Percentiles rank a stretch among this genome's conserved stretches.
These are phyloP conservation scores for Umbelopsis vinacea DNA, from an alignment of 192 early-diverging fungal genomes.

Conservation along the genomic window DNA sequence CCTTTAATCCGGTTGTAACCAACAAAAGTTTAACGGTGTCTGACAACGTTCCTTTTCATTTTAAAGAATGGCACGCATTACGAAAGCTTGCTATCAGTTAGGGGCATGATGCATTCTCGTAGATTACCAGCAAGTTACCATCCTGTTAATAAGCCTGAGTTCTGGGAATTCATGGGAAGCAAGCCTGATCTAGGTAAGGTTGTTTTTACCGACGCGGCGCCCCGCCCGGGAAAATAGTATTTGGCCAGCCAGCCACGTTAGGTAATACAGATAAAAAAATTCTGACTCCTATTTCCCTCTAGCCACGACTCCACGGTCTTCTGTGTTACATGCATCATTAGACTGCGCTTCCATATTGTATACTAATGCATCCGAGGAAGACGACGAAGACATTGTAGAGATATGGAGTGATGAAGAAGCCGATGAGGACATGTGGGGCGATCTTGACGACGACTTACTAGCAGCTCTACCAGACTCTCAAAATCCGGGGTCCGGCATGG, in stretches of 20 bases:
- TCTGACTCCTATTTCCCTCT: conserved; percentile 10
- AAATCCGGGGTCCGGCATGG: not conserved
- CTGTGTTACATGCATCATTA: not conserved
- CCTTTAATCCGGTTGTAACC: not conserved
- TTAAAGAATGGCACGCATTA: conserved; percentile 6
- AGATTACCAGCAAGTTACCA: not conserved
- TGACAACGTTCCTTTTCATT: not conserved
- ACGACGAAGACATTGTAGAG: not conserved
- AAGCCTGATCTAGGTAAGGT: conserved; percentile 2
- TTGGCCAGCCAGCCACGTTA: not conserved
- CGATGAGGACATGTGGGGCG: conserved; percentile 5
- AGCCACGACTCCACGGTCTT: not conserved
- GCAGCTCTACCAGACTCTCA: conserved; percentile 13
- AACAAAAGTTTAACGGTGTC: not conserved
- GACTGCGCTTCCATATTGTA: not conserved
- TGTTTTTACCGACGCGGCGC: not conserved
- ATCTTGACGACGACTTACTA: conserved; percentile 18
- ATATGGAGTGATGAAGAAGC: conserved; percentile 10
- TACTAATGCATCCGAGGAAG: not conserved
- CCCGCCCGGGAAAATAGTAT: not conserved
- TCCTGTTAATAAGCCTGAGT: conserved; percentile 7
- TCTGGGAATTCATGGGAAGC: conserved; percentile 3
- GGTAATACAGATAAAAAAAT: not conserved
- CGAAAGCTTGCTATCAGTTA: conserved; percentile 10
- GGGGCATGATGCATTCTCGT: conserved; percentile 9